phyloP scores from a whole-genome alignment of 2,329 filamentous ascomycete genomes.

The Colletotrichum shisoi region DNA sequence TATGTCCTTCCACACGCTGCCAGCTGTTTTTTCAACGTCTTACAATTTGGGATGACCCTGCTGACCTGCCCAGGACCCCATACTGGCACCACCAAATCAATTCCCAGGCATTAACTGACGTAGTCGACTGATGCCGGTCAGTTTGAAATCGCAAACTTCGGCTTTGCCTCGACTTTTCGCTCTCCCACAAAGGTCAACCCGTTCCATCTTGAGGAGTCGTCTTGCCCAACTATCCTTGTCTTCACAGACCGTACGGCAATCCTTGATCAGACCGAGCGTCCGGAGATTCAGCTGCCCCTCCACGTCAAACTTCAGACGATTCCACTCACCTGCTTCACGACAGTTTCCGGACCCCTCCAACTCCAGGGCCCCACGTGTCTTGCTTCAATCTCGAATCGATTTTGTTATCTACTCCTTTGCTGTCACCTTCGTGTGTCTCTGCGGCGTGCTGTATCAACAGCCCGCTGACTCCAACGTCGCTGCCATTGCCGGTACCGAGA shows the following conservation, averaged over 20 bases:
- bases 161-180: constrained; percentile 30
- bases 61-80: constrained; percentile 22
- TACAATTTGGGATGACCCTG: constrained; percentile 32
- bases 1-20: neutral
- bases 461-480: neutral
- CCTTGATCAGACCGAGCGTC: neutral
- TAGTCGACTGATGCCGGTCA: constrained; percentile 36
- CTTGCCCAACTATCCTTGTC: constrained; percentile 8
- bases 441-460: constrained; percentile 29
- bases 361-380: constrained; percentile 5
- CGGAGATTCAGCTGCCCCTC: constrained; percentile 1
- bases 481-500: constrained; percentile 5
- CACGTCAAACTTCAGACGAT: constrained; percentile 18
- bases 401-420: constrained; percentile 25
- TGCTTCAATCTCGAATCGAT: constrained; percentile 37
- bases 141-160: constrained; percentile 35
- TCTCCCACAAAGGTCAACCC: constrained; percentile 14
- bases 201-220: constrained; percentile 10
- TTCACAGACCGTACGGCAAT: constrained; percentile 9
- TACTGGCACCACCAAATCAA: constrained; percentile 21
- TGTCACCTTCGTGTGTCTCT: constrained; percentile 34
- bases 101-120: constrained; percentile 17
- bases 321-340: constrained; percentile 3
- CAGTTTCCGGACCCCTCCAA: constrained; percentile 13
- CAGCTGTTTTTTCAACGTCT: constrained; percentile 1